These are phyloP conservation scores for Penicillium desertorum DNA, from an alignment of 495 filamentous ascomycete species.

Conservation along the genomic window DNA sequence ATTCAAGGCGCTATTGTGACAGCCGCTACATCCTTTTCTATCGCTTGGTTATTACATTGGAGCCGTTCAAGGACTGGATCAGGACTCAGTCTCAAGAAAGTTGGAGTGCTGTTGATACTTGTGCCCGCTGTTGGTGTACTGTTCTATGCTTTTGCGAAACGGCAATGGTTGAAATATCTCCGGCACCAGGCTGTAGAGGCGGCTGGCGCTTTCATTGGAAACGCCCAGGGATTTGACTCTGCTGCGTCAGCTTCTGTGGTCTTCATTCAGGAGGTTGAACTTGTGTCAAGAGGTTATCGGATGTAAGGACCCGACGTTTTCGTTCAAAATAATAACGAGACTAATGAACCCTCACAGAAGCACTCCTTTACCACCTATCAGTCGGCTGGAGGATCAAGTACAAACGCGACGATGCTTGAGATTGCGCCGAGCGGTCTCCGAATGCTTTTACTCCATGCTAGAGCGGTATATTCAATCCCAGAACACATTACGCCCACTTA, in stretches of 20 bases:
- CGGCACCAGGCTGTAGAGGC: slow-evolving; percentile 73
- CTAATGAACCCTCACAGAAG: slow-evolving; percentile 53
- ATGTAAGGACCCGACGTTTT: slow-evolving; percentile 55
- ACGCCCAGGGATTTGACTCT: slow-evolving; percentile 80
- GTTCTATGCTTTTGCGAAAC: slow-evolving; percentile 69
- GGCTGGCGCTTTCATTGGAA: slow-evolving; percentile 69
- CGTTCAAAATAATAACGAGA: background rate
- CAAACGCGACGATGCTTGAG: slow-evolving; percentile 76
- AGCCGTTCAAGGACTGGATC: slow-evolving; percentile 37
- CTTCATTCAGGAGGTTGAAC: slow-evolving; percentile 92
- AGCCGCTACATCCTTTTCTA: slow-evolving; percentile 58
- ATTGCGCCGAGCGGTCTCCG: slow-evolving; percentile 71
- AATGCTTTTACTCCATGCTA: slow-evolving; percentile 66
- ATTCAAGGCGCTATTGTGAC: slow-evolving; percentile 54
- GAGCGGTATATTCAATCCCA: slow-evolving; percentile 67
- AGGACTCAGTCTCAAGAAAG: slow-evolving; percentile 43
- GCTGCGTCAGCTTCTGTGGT: slow-evolving; percentile 76
- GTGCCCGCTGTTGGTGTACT: slow-evolving; percentile 55
- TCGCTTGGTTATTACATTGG: slow-evolving; percentile 77
- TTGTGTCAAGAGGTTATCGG: slow-evolving; percentile 90
- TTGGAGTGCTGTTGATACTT: slow-evolving; percentile 58
- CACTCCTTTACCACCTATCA: slow-evolving; percentile 80
- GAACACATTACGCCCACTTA: slow-evolving; percentile 63
- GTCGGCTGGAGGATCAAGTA: slow-evolving; percentile 72
- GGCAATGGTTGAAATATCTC: slow-evolving; percentile 83